Evolutionary conservation across 2,329 filamentous ascomycete species (phyloP).

Genomic region (Aaosphaeria arxii): DNA sequence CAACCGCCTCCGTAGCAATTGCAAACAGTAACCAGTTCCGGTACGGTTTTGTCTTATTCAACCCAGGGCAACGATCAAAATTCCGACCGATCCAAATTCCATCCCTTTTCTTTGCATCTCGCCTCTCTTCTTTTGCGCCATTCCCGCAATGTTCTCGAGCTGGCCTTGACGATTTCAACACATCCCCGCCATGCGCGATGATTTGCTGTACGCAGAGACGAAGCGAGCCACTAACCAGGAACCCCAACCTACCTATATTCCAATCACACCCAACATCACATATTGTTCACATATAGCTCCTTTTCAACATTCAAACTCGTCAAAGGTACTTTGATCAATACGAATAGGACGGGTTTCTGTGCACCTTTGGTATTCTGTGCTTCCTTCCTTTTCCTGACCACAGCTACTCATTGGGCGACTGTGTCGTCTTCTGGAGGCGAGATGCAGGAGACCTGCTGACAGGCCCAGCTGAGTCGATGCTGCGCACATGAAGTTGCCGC

Average conservation of each 20-base stretch:
- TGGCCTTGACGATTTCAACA: no score
- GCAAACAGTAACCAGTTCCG: no score
- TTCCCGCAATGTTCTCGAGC: neutral
- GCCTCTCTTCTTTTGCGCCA: conserved; percentile 8
- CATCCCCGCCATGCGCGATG: neutral
- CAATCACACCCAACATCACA: conserved; percentile 24
- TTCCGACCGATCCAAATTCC: neutral
- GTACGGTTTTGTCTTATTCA: no score
- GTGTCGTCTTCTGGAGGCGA: conserved; percentile 16
- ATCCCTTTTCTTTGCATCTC: conserved; percentile 25
- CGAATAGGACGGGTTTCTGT: neutral
- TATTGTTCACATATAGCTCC: conserved; percentile 9
- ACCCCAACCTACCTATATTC: conserved; percentile 11
- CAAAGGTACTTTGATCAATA: neutral
- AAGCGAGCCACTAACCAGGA: conserved; percentile 16
- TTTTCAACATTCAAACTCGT: conserved; percentile 1
- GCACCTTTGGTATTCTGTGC: no score
- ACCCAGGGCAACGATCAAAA: no score
- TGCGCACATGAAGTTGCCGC: no score
- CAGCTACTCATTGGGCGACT: neutral
- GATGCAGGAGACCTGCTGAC: conserved; percentile 19
- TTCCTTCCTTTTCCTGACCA: neutral
- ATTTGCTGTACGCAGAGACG: conserved; percentile 28
- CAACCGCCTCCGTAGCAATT: no score
- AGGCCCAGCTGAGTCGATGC: conserved; percentile 16